Conservation (phyloP, 352 stramenopile genomes). For the Phytophthora boehmeriae region DNA sequence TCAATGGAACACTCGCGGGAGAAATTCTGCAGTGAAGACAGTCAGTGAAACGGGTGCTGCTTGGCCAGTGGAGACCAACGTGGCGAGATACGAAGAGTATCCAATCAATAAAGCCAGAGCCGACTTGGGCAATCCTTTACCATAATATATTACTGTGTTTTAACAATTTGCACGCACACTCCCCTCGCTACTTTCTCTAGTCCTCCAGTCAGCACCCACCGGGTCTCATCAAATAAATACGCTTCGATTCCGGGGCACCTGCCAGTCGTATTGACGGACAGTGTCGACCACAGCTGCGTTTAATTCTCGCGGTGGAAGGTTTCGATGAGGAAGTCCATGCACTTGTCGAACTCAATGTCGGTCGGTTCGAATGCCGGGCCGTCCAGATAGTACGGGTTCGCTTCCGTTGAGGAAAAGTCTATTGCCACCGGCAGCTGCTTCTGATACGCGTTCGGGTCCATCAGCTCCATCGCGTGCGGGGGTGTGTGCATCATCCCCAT, state of each 20-base stretch:
- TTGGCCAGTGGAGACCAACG: too few species aligned
- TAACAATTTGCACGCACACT: constrained; percentile 32
- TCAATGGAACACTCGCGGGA: too few species aligned
- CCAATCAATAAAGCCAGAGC: too few species aligned
- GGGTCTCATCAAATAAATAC: constrained; percentile 47
- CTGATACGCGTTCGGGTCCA: constrained; percentile 50
- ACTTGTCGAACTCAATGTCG: constrained; percentile 81
- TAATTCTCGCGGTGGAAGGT: constrained; percentile 63
- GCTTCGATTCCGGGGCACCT: constrained; percentile 31
- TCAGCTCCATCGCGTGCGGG: constrained; percentile 23
- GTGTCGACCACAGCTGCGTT: background rate
- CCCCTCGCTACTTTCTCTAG: constrained; percentile 17
- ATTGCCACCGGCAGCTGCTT: constrained; percentile 49
- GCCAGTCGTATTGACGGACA: background rate
- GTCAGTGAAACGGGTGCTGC: too few species aligned
- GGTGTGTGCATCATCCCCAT: constrained; percentile 22
- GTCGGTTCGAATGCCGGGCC: constrained; percentile 46
- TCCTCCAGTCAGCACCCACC: constrained; percentile 18
- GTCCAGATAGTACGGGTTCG: constrained; percentile 56
- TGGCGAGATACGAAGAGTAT: background rate
- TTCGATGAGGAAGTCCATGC: constrained; percentile 83
- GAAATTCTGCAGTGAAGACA: too few species aligned
- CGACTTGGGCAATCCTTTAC: constrained; percentile 28
- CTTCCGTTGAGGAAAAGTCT: constrained; percentile 53
- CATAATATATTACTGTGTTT: constrained; percentile 48